A percentile compares a stretch with the other conserved stretches of the same genome.
phyloP scores from a whole-genome alignment of 2,329 filamentous ascomycete genomes.

The Aspergillus sp. region DNA sequence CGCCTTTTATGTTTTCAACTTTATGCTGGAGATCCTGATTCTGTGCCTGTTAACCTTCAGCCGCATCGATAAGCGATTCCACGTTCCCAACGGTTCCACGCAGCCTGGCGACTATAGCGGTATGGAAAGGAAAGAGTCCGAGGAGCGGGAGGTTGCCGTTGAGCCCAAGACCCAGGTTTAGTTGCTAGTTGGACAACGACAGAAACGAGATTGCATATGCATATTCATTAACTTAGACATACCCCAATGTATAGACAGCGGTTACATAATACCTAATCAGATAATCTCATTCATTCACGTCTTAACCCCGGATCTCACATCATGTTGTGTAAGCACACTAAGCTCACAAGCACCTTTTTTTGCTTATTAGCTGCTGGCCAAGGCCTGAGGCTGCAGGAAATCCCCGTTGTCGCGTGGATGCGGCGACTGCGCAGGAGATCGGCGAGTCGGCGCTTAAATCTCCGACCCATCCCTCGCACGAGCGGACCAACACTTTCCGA shows the following conservation, averaged over 20 bases:
- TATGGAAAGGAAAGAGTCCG: background rate
- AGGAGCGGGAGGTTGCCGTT: background rate
- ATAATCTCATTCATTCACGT: background rate
- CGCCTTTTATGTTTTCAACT: slow-evolving; percentile 80
- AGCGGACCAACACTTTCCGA: background rate
- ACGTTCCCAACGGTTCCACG: slow-evolving; percentile 65
- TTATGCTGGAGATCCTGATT: slow-evolving; percentile 69
- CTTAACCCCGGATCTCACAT: background rate
- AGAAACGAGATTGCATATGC: no score
- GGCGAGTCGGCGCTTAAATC: background rate
- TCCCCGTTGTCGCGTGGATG: background rate
- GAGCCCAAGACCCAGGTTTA: background rate
- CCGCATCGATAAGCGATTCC: slow-evolving; percentile 74
- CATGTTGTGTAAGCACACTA: background rate
- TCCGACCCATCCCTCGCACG: background rate
- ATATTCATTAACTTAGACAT: background rate
- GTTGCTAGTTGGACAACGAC: background rate
- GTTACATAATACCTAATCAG: background rate
- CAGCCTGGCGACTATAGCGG: slow-evolving; percentile 36
- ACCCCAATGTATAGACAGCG: background rate
- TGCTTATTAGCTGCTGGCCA: background rate
- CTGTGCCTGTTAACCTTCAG: slow-evolving; percentile 65
- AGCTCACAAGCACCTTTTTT: background rate
- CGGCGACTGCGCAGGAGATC: background rate
- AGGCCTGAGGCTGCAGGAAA: background rate